These are phyloP conservation scores for Apium graveolens DNA, from an alignment of 129 eudicot species.

Conservation along the genomic window DNA sequence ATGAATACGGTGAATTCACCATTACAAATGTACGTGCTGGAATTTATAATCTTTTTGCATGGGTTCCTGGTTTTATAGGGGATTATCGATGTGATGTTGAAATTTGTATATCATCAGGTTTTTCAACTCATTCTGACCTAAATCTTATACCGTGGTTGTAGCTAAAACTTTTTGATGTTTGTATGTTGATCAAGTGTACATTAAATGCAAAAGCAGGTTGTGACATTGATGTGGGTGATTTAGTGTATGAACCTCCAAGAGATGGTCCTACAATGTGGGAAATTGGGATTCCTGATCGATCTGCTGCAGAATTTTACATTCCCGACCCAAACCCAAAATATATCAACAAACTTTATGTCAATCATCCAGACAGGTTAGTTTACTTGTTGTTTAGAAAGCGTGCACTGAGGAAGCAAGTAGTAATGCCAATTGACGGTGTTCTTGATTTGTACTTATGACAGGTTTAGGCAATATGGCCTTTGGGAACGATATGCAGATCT, in stretches of 20 bases:
- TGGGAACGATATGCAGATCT: constrained; percentile 86
- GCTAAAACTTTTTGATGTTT: background rate
- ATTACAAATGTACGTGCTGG: constrained; percentile 48
- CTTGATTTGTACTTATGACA: constrained; percentile 10
- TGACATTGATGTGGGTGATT: constrained; percentile 40
- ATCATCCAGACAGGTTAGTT: constrained; percentile 75
- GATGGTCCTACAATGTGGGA: constrained; percentile 95
- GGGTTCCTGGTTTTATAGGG: constrained; percentile 78
- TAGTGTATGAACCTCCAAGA: constrained; percentile 76
- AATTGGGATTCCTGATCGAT: constrained; percentile 88
- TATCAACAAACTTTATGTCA: constrained; percentile 52
- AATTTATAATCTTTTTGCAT: constrained; percentile 65
- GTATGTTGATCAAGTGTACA: background rate
- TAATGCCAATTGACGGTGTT: background rate
- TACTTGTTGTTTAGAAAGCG: background rate
- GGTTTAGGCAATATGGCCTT: constrained; percentile 87
- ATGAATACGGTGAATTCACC: constrained; percentile 47
- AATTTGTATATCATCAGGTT: constrained; percentile 63
- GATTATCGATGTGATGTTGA: constrained; percentile 46
- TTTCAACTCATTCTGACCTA: background rate
- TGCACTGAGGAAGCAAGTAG: background rate
- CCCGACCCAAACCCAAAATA: constrained; percentile 75
- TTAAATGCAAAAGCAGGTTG: constrained; percentile 35
- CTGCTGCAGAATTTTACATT: constrained; percentile 74
- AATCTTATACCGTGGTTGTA: background rate